phyloP scores from a whole-genome alignment of 192 early-diverging fungal species.

The Neocallimastix lanati region DNA sequence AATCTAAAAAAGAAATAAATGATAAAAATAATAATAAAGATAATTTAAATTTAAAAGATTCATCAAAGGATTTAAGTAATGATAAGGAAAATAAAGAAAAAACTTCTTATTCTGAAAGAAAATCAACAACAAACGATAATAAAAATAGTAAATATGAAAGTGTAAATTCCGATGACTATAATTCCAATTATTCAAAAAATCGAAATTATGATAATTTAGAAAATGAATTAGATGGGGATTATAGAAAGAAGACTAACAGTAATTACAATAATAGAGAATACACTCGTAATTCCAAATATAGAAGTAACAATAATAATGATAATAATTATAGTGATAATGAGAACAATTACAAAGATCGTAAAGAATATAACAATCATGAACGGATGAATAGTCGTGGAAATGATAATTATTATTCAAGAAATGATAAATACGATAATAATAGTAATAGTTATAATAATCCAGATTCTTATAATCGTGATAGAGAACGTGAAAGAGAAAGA shows the following conservation, averaged over 20 bases:
- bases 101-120: neutral
- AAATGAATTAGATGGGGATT: neutral
- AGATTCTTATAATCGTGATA: neutral
- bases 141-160: neutral
- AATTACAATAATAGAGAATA: neutral
- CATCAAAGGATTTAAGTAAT: neutral
- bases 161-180: too few species aligned
- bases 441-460: neutral
- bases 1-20: neutral
- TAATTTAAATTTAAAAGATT: neutral
- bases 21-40: neutral
- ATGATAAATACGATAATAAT: neutral
- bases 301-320: neutral
- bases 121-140: neutral
- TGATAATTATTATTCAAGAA: neutral
- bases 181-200: too few species aligned
- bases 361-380: neutral
- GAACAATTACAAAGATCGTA: neutral
- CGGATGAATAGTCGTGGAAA: neutral
- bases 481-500: neutral
- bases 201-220: too few species aligned
- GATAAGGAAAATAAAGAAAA: neutral
- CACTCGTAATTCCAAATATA: neutral
- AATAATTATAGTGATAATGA: neutral
- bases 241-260: neutral